Evolutionary conservation across 306 rosid species (phyloP).

Genomic region (Corylus americana): DNA sequence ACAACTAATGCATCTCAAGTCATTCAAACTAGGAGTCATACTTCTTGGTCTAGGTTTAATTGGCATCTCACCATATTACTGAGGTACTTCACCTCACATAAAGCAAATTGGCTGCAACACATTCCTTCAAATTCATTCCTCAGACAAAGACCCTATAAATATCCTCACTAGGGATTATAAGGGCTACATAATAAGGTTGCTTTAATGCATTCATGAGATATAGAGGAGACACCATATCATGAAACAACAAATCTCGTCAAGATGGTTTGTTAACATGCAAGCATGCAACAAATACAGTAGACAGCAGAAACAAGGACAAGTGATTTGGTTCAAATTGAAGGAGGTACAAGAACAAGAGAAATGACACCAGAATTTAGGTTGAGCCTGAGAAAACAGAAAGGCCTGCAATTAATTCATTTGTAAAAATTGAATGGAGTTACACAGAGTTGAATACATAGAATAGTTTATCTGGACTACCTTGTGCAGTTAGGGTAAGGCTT

Average conservation of each 20-base stretch:
- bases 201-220: background rate
- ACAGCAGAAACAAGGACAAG: background rate
- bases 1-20: background rate
- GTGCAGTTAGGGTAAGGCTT: background rate
- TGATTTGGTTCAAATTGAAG: background rate
- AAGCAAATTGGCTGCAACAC: background rate
- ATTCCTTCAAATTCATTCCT: background rate
- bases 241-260: background rate
- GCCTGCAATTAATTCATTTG: background rate
- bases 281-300: background rate
- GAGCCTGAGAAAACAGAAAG: background rate
- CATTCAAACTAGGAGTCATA: background rate
- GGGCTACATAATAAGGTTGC: background rate
- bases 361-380: background rate
- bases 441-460: background rate
- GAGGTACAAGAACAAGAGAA: background rate
- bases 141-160: background rate
- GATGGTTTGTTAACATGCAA: background rate
- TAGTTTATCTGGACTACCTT: background rate
- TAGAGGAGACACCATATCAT: background rate
- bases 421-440: background rate
- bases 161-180: background rate
- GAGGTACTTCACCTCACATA: background rate
- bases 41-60: background rate
- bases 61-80: background rate